Evolutionary conservation across 768 basidiomycete genomes (phyloP).

Genomic region (Suillus lakei): DNA sequence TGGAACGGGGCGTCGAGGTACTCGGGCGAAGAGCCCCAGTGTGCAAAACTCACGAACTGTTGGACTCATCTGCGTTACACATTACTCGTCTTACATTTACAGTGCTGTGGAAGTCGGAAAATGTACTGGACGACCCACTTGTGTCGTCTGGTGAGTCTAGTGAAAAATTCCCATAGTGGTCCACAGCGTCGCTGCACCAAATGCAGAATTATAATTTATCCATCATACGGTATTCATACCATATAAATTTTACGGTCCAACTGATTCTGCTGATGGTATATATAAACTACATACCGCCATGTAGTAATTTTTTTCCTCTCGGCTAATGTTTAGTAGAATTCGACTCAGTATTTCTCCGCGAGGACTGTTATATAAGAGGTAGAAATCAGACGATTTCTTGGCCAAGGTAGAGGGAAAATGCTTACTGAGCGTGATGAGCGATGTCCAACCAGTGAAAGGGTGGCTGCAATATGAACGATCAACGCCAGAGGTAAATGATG

Average conservation of each 20-base stretch:
- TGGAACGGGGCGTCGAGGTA: no score
- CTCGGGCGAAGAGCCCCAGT: background rate
- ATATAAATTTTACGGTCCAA: background rate
- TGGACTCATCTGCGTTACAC: background rate
- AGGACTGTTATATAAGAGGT: slow-evolving; percentile 48
- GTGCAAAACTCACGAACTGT: background rate
- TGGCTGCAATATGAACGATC: slow-evolving; percentile 55
- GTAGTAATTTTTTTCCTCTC: background rate
- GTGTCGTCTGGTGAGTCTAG: background rate
- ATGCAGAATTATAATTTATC: background rate
- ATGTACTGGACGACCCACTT: background rate
- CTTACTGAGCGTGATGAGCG: slow-evolving; percentile 86
- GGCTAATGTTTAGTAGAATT: background rate
- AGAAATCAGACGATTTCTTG: slow-evolving; percentile 8
- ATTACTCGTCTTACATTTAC: background rate
- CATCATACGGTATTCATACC: background rate
- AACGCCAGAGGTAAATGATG: slow-evolving; percentile 13
- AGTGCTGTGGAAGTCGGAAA: background rate
- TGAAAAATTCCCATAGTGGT: background rate
- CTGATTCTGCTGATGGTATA: background rate
- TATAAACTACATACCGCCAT: background rate
- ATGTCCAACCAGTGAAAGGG: slow-evolving; percentile 98
- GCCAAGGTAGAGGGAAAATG: slow-evolving; percentile 17
- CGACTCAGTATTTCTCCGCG: slow-evolving; percentile 65
- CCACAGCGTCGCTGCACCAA: background rate